These are phyloP conservation scores for Neonectria neomacrospora DNA, from an alignment of 2,329 filamentous ascomycete genomes.

Conservation along the genomic window DNA sequence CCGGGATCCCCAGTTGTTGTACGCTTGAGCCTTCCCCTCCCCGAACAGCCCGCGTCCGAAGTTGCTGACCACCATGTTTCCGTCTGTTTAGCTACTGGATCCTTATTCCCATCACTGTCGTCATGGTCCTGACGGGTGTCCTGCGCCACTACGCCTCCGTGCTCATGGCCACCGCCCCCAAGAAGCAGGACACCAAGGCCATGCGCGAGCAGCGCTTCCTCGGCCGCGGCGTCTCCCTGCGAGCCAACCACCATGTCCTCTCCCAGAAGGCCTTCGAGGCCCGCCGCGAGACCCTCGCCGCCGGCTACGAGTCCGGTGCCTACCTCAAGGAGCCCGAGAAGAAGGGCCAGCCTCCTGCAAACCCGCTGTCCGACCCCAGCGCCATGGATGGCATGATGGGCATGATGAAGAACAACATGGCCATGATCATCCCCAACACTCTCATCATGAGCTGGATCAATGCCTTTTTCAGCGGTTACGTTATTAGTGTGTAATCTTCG, in stretches of 20 bases:
- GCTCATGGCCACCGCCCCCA: slow-evolving; percentile 87
- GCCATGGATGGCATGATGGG: slow-evolving; percentile 99
- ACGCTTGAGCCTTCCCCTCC: slow-evolving; percentile 51
- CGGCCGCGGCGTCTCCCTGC: slow-evolving; percentile 84
- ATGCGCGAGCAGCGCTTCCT: slow-evolving; percentile 90
- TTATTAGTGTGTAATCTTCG: slow-evolving; percentile 77
- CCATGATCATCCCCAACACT: slow-evolving; percentile 99
- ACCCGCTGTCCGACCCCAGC: slow-evolving; percentile 93
- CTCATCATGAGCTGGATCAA: slow-evolving; percentile 99
- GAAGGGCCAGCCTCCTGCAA: slow-evolving; percentile 87
- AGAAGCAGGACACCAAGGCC: slow-evolving; percentile 78
- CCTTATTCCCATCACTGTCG: slow-evolving; percentile 93
- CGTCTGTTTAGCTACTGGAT: slow-evolving; percentile 87
- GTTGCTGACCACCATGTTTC: slow-evolving; percentile 42
- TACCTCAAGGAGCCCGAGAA: slow-evolving; percentile 91
- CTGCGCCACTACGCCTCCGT: slow-evolving; percentile 96
- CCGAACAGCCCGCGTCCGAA: slow-evolving; percentile 3
- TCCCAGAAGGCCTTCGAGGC: slow-evolving; percentile 80
- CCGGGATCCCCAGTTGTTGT: slow-evolving; percentile 98
- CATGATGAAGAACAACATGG: slow-evolving; percentile 99
- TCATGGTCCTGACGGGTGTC: slow-evolving; percentile 97
- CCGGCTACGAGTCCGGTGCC: slow-evolving; percentile 84
- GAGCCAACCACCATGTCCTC: slow-evolving; percentile 83
- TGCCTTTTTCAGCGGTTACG: slow-evolving; percentile 97
- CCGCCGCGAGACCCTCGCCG: slow-evolving; percentile 83